Conservation (phyloP, 2,329 filamentous ascomycete species). For the Periglandula ipomoeae region DNA sequence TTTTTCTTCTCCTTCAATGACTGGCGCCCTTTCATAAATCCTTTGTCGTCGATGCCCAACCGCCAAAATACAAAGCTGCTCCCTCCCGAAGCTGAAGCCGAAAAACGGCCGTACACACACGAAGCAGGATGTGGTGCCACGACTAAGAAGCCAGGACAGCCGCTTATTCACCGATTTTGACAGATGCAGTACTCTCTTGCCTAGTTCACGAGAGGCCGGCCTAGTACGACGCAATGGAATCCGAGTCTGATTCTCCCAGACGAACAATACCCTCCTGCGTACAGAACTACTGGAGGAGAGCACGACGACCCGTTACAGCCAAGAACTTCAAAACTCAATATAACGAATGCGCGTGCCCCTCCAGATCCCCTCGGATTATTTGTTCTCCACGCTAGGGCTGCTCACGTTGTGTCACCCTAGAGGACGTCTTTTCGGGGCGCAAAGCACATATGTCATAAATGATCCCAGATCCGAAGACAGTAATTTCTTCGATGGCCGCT, state of each 20-base stretch:
- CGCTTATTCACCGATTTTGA: not conserved
- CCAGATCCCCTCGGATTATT: no score
- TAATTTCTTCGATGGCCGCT: not conserved
- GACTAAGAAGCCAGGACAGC: not conserved
- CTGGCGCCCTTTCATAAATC: not conserved
- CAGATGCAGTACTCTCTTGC: not conserved
- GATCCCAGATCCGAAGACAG: not conserved
- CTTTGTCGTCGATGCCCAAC: not conserved
- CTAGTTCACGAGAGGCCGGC: not conserved
- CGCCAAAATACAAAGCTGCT: not conserved
- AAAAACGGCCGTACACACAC: not conserved
- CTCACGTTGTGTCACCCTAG: not conserved
- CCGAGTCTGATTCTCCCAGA: no score
- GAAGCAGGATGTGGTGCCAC: not conserved
- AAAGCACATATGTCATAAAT: not conserved
- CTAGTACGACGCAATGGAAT: not conserved
- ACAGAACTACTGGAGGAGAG: no score
- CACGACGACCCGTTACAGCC: not conserved
- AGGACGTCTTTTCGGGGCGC: not conserved
- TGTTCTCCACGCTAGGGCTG: not conserved
- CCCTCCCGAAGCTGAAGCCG: not conserved
- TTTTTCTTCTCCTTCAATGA: not conserved
- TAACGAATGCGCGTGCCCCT: not conserved
- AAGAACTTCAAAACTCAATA: no score
- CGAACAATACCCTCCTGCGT: no score